A percentile compares a stretch with the other conserved stretches of the same genome.
Evolutionary conservation across 352 stramenopile genomes (phyloP).

Genomic region (Phytopythium litorale): DNA sequence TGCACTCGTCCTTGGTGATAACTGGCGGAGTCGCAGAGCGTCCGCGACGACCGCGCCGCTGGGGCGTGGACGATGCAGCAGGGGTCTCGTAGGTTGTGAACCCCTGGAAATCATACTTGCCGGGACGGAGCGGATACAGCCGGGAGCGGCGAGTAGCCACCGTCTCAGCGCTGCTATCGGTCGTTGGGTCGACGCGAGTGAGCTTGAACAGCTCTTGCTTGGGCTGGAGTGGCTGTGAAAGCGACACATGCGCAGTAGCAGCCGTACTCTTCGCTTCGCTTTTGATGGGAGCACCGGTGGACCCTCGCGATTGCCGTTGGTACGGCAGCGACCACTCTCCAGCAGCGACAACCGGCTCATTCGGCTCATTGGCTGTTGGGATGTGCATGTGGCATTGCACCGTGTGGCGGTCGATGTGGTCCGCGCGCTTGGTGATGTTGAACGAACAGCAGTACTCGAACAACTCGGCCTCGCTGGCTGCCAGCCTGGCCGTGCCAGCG

Average conservation of each 20-base stretch:
- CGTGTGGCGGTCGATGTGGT: slow-evolving; percentile 38
- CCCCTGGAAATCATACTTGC: slow-evolving; percentile 59
- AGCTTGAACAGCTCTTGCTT: slow-evolving; percentile 21
- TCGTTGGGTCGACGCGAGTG: background rate
- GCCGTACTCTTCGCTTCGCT: background rate
- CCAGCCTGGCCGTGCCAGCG: background rate
- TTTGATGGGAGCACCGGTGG: background rate
- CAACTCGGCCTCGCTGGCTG: background rate
- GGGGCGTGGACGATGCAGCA: slow-evolving; percentile 2
- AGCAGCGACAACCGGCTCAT: background rate
- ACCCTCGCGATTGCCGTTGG: background rate
- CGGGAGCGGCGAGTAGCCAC: slow-evolving; percentile 13
- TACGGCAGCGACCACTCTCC: slow-evolving; percentile 6
- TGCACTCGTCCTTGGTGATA: slow-evolving; percentile 47
- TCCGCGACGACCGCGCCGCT: background rate
- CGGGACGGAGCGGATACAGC: slow-evolving; percentile 48
- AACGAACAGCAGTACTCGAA: slow-evolving; percentile 49
- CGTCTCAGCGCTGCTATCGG: slow-evolving; percentile 8
- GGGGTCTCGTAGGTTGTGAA: slow-evolving; percentile 44
- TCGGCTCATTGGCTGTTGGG: slow-evolving; percentile 7
- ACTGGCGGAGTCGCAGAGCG: background rate
- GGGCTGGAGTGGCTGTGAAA: background rate
- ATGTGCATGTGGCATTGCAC: slow-evolving; percentile 44
- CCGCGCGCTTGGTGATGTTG: slow-evolving; percentile 27
- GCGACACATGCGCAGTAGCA: background rate